Conservation (phyloP, 495 filamentous ascomycete genomes). For the Hypoxylon fragiforme region DNA sequence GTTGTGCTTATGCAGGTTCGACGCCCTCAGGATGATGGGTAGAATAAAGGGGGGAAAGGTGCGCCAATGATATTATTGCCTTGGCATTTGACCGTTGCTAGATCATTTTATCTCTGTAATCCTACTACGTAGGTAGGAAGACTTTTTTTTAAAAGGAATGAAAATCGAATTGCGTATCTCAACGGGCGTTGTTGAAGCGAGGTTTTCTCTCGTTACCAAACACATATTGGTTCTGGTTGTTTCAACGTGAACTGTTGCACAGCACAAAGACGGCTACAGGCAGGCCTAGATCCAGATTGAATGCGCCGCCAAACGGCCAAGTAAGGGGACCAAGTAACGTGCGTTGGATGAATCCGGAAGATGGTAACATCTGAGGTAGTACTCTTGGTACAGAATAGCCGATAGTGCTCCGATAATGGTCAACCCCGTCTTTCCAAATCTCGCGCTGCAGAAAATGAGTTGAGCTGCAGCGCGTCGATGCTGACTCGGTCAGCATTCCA, state of each 20-base stretch:
- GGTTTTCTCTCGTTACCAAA: not conserved
- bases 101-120: too few species aligned
- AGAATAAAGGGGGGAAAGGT: constrained; percentile 9
- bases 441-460: constrained; percentile 24
- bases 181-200: constrained; percentile 3
- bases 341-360: constrained; percentile 24
- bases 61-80: constrained; percentile 10
- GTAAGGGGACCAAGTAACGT: constrained; percentile 18
- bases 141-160: too few species aligned
- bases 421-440: constrained; percentile 27
- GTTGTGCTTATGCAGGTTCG: constrained; percentile 29
- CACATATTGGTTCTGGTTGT: constrained; percentile 14
- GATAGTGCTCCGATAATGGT: constrained; percentile 32
- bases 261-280: constrained; percentile 26
- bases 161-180: not conserved
- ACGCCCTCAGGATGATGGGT: constrained; percentile 15
- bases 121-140: too few species aligned
- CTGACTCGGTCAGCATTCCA: constrained; percentile 10
- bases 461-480: constrained; percentile 10
- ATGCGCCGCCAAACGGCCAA: constrained; percentile 25
- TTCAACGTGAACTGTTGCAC: constrained; percentile 19
- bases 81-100: constrained; percentile 19
- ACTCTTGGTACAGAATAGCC: constrained; percentile 24
- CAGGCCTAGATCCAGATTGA: constrained; percentile 23
- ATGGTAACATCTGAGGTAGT: constrained; percentile 22